Evolutionary conservation across 768 basidiomycete genomes (phyloP), one percentile per base, ranked within the genome.

Genomic region (Russula brevipes): DNA sequence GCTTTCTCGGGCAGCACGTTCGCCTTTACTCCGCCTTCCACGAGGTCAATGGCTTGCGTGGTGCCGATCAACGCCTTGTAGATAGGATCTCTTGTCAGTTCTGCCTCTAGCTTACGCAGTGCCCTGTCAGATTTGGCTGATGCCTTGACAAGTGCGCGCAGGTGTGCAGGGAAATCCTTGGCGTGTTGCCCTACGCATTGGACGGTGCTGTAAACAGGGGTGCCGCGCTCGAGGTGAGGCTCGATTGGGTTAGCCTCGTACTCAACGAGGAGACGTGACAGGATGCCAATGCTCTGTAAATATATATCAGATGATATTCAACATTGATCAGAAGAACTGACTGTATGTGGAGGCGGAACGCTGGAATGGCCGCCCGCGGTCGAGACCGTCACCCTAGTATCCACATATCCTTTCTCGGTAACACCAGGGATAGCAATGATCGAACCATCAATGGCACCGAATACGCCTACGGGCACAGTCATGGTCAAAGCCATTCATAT

Each of bases 361-460:
- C 87, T 89, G 0, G 92, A 93, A 73, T 95, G 94, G 0, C 93
- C 92, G 4, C 94, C 92, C 0, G 85, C 78, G 0, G 85, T 77
- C 14, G 80, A 74, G 10, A 93, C 83, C 59, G 85, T 80, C 17
- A 93, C 76, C 47, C 74, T 76, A n/a, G 85, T 80, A 69, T 89
- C 79, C 12, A 87, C 54, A 59, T 79, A 83, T 9, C 92, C 91
- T 72, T 89, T 91, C 75, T 91, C 89, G 0, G 83, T 82, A 30
- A 88, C 80, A 2, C 78, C 87, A 59, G 90, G 73, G 14, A 83
- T 72, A 11, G 78, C 38, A 39, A 39, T 12, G 38, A 24, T 24
- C 38, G 12, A 75, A 4, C 85, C 86, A 60, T 77, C 81, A 39
- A 75, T 68, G 46, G 84, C 78, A 1, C 69, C 68, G 53, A 81